These are phyloP conservation scores for Penicillium simplicissimum DNA, from an alignment of 495 filamentous ascomycete genomes.

Conservation along the genomic window DNA sequence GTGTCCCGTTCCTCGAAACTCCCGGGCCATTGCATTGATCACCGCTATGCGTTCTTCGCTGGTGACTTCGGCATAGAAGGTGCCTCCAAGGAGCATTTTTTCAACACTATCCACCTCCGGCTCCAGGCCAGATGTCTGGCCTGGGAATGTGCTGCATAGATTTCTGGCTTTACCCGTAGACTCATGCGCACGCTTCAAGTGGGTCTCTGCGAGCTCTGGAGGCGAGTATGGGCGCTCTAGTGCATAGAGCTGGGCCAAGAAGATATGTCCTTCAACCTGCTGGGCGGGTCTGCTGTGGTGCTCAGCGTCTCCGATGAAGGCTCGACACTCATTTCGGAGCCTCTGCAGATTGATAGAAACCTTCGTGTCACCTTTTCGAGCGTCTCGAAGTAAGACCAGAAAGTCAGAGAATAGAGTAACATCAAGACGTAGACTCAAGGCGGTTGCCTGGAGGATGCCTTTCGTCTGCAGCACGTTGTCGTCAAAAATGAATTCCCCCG, in stretches of 20 bases:
- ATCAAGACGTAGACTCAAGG: constrained; percentile 56
- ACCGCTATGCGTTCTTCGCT: constrained; percentile 13
- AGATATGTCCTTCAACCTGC: constrained; percentile 36
- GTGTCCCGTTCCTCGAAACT: constrained; percentile 58
- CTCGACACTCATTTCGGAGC: constrained; percentile 35
- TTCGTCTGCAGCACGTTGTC: constrained; percentile 47
- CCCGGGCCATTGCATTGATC: constrained; percentile 40
- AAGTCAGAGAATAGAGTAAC: constrained; percentile 45
- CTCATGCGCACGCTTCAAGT: background rate
- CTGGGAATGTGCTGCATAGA: background rate
- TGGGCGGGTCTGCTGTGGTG: constrained; percentile 14
- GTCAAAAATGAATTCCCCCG: constrained; percentile 44
- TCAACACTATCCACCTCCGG: constrained; percentile 6
- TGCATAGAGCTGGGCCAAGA: constrained; percentile 38
- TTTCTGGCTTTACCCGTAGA: background rate
- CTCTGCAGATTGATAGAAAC: constrained; percentile 37
- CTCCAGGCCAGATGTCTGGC: constrained; percentile 1
- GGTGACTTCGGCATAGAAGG: constrained; percentile 1
- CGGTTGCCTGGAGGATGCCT: constrained; percentile 47
- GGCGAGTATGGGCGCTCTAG: constrained; percentile 29
- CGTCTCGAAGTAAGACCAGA: background rate
- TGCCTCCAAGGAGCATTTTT: background rate
- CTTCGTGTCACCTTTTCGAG: background rate
- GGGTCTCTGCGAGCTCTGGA: constrained; percentile 21
- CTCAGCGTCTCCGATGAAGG: constrained; percentile 9